Evolutionary conservation across 2,329 filamentous ascomycete species (phyloP), one percentile per base, ranked within the genome.

Genomic region (Colletotrichum theobromicola): DNA sequence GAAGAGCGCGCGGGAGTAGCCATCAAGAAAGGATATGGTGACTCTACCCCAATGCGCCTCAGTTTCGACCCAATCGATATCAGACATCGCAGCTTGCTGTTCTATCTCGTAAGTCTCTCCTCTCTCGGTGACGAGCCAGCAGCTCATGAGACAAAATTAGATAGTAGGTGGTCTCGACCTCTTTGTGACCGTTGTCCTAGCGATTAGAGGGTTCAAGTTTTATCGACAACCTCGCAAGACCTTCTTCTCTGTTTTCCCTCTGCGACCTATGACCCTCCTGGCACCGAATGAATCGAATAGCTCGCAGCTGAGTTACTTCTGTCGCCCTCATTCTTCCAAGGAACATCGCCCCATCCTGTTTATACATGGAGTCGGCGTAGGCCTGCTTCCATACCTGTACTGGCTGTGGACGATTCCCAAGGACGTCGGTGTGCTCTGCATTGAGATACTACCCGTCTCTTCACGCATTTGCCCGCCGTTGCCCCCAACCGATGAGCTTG

Each of bases 301-400:
- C 7, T 78, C 83, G 5, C 82, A 84, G 12, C 76, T 94, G 7
- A 88, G 88, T 75, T 94, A 95, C 84, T 94, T 92, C 91, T 86
- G 92, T 78, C 88, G 89, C 3, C 90, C 90, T 7, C 93, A 94
- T 79, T 90, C 85, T 1, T 90, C 90, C 2, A 88, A 86, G 70
- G 89, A 85, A 1, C 85, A 86, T 55, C 87, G 87, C 66, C 93
- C 93, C 0, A 82, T 94, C 9, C 82, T 95, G 5, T 94, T 94
- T 82, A 86, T 94, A 62, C 93, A 94, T 77, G 93, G 93, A 18
- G 93, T 94, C 63, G 92, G 93, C 55, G 87, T 94, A 72, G 93
- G 93, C 0, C 86, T 94, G 3, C 89, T 90, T 79, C 89, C 92
- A 1, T 93, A 94, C 77, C 84, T 88, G 15, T 81, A 83, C 18